Evolutionary conservation across 202 grass and related monocot species (phyloP).

Genomic region (Brachypodium distachyon): DNA sequence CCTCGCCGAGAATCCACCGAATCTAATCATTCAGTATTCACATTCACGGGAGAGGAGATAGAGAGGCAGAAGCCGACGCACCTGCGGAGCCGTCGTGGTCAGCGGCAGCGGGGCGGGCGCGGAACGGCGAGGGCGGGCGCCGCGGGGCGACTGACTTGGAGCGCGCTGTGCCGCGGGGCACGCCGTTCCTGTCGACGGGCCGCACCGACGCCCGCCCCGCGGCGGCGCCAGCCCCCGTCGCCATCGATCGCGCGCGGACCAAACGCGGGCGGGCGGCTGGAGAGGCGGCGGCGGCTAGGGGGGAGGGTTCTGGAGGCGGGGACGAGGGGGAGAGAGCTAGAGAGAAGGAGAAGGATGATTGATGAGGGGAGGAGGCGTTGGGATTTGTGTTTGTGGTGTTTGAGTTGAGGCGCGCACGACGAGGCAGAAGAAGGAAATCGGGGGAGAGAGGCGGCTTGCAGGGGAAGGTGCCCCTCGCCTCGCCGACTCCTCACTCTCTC

Average conservation of each 20-base stretch:
- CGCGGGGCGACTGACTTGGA: constrained; percentile 35
- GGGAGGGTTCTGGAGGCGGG: no score
- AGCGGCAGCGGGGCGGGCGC: neutral
- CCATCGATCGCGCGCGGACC: constrained; percentile 11
- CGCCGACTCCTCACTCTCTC: neutral
- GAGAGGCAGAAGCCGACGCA: neutral
- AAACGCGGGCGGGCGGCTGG: neutral
- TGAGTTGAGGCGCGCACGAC: constrained; percentile 48
- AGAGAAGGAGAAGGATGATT: neutral
- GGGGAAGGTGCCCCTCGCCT: constrained; percentile 4
- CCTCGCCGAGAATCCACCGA: no score
- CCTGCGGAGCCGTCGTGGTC: neutral
- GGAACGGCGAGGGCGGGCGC: constrained; percentile 26
- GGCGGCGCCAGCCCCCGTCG: constrained; percentile 17
- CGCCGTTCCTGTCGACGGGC: constrained; percentile 21
- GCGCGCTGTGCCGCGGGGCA: neutral
- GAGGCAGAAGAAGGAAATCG: neutral
- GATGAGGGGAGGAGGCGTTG: neutral
- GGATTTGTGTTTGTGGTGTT: constrained; percentile 9
- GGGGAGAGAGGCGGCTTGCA: neutral
- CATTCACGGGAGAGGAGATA: neutral
- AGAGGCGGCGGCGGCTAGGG: neutral
- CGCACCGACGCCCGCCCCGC: constrained; percentile 13
- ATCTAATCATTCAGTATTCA: no score
- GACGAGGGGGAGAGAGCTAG: neutral